Evolutionary conservation across 202 grass and related monocot genomes (phyloP).

Genomic region (Panicum virgatum): DNA sequence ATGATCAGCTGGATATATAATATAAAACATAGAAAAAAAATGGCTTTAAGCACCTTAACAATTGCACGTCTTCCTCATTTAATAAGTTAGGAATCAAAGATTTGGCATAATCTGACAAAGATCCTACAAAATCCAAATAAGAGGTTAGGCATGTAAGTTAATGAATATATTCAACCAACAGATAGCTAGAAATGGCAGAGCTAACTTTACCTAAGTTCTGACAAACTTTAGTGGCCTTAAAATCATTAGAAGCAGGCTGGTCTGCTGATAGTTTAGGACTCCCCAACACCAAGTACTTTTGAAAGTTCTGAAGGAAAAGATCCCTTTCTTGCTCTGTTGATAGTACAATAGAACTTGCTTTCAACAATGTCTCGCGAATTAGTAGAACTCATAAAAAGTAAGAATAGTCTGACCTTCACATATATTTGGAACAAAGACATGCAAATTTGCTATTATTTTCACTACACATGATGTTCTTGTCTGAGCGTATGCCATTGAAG

Average conservation of each 20-base stretch:
- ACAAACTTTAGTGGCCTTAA: conserved; percentile 58
- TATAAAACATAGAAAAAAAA: conserved; percentile 37
- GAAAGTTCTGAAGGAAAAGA: conserved; percentile 90
- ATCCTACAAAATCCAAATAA: conserved; percentile 61
- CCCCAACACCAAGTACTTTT: conserved; percentile 59
- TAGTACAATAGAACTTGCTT: conserved; percentile 40
- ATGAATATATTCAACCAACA: conserved; percentile 23
- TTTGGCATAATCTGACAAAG: conserved; percentile 74
- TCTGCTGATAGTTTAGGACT: conserved; percentile 35
- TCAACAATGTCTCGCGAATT: conserved; percentile 34
- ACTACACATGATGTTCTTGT: conserved; percentile 89
- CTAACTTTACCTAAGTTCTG: conserved; percentile 72
- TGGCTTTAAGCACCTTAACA: conserved; percentile 65
- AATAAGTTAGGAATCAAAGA: conserved; percentile 77
- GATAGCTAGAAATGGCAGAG: conserved; percentile 6
- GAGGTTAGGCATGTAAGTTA: conserved; percentile 40
- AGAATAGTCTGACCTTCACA: conserved; percentile 71
- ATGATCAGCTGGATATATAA: background rate
- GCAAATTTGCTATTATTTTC: conserved; percentile 97
- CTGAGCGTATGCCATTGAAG: conserved; percentile 73
- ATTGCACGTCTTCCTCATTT: conserved; percentile 83
- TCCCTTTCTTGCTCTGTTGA: conserved; percentile 96
- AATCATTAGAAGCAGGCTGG: conserved; percentile 37
- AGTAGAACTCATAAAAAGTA: conserved; percentile 5
- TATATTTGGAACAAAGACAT: conserved; percentile 96